Conservation (phyloP, 2,329 filamentous ascomycete genomes). For the Chaetoscypha palmicola region DNA sequence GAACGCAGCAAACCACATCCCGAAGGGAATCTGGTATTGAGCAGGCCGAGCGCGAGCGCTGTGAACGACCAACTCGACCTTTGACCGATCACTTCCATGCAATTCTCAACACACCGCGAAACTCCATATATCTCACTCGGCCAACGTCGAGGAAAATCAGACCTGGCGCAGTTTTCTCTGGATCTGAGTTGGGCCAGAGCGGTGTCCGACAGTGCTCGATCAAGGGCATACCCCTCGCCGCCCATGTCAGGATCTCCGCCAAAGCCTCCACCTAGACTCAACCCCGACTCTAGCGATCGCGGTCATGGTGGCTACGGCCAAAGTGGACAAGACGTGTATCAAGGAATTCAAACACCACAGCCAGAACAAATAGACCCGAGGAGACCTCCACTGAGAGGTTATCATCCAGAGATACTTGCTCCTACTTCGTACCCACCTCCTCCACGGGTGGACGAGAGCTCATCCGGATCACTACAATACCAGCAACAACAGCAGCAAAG, state of each 20-base stretch:
- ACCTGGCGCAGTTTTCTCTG: constrained; percentile 48
- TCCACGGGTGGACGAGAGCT: not conserved
- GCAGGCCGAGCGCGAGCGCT: constrained; percentile 16
- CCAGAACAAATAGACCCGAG: constrained; percentile 23
- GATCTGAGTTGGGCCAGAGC: constrained; percentile 50
- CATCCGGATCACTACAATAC: constrained; percentile 13
- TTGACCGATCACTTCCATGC: constrained; percentile 42
- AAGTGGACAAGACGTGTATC: constrained; percentile 45
- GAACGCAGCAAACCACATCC: not conserved
- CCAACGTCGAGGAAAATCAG: constrained; percentile 51
- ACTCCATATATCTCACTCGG: constrained; percentile 39
- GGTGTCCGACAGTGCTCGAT: constrained; percentile 48
- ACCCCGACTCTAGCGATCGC: constrained; percentile 50
- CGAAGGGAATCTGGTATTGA: constrained; percentile 11
- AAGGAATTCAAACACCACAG: constrained; percentile 31
- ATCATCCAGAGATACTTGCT: constrained; percentile 31
- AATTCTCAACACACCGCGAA: constrained; percentile 42
- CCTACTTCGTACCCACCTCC: constrained; percentile 20
- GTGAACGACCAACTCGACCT: constrained; percentile 11
- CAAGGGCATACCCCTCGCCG: constrained; percentile 61
- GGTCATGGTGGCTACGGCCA: constrained; percentile 40
- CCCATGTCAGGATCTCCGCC: constrained; percentile 67
- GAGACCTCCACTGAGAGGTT: constrained; percentile 32
- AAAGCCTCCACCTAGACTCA: constrained; percentile 50
- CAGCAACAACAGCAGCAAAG: constrained; percentile 17